phyloP scores from a whole-genome alignment of 495 filamentous ascomycete genomes.

The Barbatosphaeria neglecta region DNA sequence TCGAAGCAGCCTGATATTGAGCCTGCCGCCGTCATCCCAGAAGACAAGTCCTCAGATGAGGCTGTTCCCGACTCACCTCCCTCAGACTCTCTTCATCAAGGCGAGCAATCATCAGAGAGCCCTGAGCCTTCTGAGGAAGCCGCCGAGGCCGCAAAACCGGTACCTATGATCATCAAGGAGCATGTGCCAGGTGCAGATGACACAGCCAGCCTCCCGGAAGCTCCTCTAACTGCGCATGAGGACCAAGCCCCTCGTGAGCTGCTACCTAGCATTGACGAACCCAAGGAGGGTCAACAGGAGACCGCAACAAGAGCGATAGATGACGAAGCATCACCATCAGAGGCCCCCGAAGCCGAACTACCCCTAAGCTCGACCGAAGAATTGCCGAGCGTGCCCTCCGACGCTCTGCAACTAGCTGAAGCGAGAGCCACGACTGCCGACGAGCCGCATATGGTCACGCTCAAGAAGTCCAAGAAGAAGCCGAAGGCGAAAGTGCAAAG shows the following conservation, averaged over 20 bases:
- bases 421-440: background rate
- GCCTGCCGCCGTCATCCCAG: too few species aligned
- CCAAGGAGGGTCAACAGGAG: background rate
- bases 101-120: background rate
- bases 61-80: too few species aligned
- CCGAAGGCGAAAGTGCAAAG: conserved; percentile 8
- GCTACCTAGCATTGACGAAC: background rate
- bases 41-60: too few species aligned
- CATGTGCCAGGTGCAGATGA: background rate
- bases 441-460: background rate
- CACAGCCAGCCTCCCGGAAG: background rate
- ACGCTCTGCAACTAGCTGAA: background rate
- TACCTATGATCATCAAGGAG: background rate
- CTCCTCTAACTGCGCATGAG: background rate
- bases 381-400: background rate
- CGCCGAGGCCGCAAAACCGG: background rate
- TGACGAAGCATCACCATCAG: background rate
- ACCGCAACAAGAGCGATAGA: background rate
- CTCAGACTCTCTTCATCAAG: background rate
- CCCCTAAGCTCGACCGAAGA: background rate
- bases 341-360: background rate
- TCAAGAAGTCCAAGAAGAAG: conserved; percentile 11
- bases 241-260: background rate
- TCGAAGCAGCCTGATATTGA: too few species aligned
- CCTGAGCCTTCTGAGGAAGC: background rate